Evolutionary conservation across 768 basidiomycete species (phyloP), one percentile per base, ranked within the genome.

Genomic region (Lanmaoa rubissima): DNA sequence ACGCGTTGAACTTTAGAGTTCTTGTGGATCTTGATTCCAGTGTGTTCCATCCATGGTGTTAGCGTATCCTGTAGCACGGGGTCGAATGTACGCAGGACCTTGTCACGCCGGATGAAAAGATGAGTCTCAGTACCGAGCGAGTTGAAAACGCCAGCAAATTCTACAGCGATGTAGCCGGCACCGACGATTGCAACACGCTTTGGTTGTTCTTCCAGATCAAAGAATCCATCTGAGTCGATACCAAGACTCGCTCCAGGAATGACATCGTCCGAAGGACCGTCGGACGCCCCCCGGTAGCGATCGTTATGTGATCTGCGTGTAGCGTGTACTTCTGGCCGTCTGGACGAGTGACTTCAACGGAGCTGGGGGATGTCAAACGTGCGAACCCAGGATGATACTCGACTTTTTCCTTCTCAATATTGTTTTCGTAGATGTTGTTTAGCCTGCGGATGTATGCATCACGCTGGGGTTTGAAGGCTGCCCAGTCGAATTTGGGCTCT

Each of bases 101-200:
- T 88, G 51, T 98, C 92, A 51, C 86, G 79, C 51, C 97, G 88
- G 63, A 98, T 98, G 71, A 98, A 72, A 62, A 98, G 73, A 69
- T 98, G 94, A 9, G 94, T 94, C 74, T 98, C 93, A 36, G 87
- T 82, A 21, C 95, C 94, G 54, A 97, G 84, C 8, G 91, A 80
- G 73, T 98, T 85, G 75, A 99, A 84, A 53, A 99, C 84, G 19
- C 97, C 97, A 5, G 96, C 93, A 45, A 99, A 85, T 74, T 99
- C 97, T 59, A 98, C 92, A 17, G 94, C 94, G 63, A 99, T 98
- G 72, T 99, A 99, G 1, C 97, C 97, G 14, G 97, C 97, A 45
- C 97, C 97, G 42, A 98, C 87, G 53, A 98, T 88, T 4, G 88
- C 95, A 32, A 97, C 94, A 55, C 94, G 84, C 74, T 88, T 92